Conservation (phyloP, 2,329 filamentous ascomycete species). For the Neobulgaria alba region DNA sequence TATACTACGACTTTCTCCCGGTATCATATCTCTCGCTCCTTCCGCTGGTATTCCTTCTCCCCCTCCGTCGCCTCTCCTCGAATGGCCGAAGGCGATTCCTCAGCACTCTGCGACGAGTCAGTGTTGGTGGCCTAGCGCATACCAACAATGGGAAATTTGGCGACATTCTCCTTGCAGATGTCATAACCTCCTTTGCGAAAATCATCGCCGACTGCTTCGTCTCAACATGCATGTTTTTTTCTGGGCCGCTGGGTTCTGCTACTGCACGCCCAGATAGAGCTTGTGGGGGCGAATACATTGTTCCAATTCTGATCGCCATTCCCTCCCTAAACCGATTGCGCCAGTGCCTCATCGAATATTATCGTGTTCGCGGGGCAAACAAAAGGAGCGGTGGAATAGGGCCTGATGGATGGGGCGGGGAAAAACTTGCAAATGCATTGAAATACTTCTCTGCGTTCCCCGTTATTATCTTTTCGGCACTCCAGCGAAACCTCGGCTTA, state of each 20-base stretch:
- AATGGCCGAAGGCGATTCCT: slow-evolving; percentile 69
- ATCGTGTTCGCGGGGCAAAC: slow-evolving; percentile 55
- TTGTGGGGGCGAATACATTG: slow-evolving; percentile 70
- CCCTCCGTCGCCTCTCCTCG: slow-evolving; percentile 59
- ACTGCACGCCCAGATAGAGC: slow-evolving; percentile 73
- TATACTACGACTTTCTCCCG: slow-evolving; percentile 76
- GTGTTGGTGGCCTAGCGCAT: slow-evolving; percentile 78
- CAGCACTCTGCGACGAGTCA: slow-evolving; percentile 66
- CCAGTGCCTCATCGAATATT: slow-evolving; percentile 85
- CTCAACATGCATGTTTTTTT: slow-evolving; percentile 84
- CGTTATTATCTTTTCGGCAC: slow-evolving; percentile 70
- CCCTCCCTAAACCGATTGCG: slow-evolving; percentile 81
- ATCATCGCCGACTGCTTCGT: slow-evolving; percentile 86
- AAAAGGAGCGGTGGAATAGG: slow-evolving; percentile 36
- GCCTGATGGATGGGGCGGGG: slow-evolving; percentile 63
- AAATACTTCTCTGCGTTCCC: slow-evolving; percentile 96
- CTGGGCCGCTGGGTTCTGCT: slow-evolving; percentile 53
- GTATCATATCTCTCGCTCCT: slow-evolving; percentile 73
- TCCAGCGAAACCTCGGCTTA: slow-evolving; percentile 54
- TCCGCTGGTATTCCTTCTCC: slow-evolving; percentile 61
- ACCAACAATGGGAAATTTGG: slow-evolving; percentile 87
- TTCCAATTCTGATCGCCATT: slow-evolving; percentile 75
- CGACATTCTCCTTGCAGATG: slow-evolving; percentile 88
- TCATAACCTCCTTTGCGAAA: slow-evolving; percentile 88
- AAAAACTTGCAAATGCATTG: slow-evolving; percentile 85